These are phyloP conservation scores for Gomphus bonarii DNA, from an alignment of 1,284 basidiomycete species.

Conservation along the genomic window DNA sequence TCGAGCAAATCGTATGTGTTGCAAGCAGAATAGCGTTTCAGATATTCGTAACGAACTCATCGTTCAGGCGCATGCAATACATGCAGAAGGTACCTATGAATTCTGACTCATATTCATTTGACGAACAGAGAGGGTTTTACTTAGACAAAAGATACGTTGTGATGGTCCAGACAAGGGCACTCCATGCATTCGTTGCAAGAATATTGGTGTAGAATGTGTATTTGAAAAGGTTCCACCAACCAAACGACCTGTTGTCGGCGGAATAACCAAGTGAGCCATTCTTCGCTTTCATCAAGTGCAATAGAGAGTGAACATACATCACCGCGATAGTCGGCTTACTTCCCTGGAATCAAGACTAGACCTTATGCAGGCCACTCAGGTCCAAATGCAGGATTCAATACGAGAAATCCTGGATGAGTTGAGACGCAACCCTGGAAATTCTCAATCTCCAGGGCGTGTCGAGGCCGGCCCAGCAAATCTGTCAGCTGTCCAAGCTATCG, in stretches of 20 bases:
- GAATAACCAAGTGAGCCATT: neutral
- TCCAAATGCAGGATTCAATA: constrained; percentile 7
- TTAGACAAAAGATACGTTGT: constrained; percentile 11
- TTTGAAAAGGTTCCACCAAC: constrained; percentile 8
- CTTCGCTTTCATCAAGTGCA: neutral
- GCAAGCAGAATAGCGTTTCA: neutral
- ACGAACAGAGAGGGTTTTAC: neutral
- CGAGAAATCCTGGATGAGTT: constrained; percentile 7
- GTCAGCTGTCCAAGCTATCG: neutral
- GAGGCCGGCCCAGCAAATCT: neutral
- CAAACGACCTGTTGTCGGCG: neutral
- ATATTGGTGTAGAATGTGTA: constrained; percentile 5
- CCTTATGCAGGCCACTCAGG: constrained; percentile 1
- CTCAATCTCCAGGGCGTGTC: neutral
- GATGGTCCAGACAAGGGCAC: constrained; percentile 4
- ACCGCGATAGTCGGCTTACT: neutral
- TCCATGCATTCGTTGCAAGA: constrained; percentile 8
- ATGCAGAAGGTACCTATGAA: constrained; percentile 1
- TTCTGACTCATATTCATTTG: neutral
- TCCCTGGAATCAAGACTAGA: constrained; percentile 4
- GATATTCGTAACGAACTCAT: neutral
- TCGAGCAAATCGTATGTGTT: constrained; percentile 2
- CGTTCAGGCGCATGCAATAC: constrained; percentile 7
- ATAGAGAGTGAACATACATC: neutral
- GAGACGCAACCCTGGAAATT: neutral